Base-by-base conservation (phyloP, 768 basidiomycete genomes). In the Boletus insuetus region DNA sequence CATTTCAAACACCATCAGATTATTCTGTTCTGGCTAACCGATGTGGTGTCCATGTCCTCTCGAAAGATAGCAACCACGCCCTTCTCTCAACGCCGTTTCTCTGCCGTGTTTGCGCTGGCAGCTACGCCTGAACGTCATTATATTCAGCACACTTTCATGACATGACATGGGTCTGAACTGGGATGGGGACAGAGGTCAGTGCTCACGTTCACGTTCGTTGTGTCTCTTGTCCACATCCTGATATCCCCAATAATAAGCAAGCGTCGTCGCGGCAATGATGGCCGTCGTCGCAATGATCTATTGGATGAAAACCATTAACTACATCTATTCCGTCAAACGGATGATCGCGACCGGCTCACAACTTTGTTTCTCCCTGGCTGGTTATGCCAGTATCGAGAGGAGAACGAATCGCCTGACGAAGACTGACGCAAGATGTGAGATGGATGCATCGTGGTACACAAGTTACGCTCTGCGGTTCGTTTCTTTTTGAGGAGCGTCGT, bases 221-320 rank as follows among this genome's bases (percentile, higher is more conserved):
- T 72, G 68, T 49, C 72, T 70, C 49, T 59, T 68, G 9, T 72
- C 71, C 44, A 72, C 62, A 31, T 64, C 72, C 26, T 65, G 71
- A 58, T 72, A 72, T 14, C 69, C 71, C 71, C 72, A 73, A 31
- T 72, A 72, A 55, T 72, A 73, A 35, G 69, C 70, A 39, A 71
- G 62, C 20, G 64, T 68, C 31, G 71, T 66, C 35, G 65, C 60
- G 10, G 65, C 68, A 20, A 72, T 6, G 35, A 73, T n/a, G 26
- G 60, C 62, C 1, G 64, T 63, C 9, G 64, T 60, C 20, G 64
- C 69, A 9, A 73, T 68, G 14, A 73, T 46, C 71, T 72, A 24
- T 40, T n/a, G 38, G 44, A 49, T n/a, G 31, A 17, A 22, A 16
- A n/a, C 6, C 20, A 32, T 46, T 1, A 17, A 12, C n/a, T 10